Conservation (phyloP, 2,329 filamentous ascomycete genomes). For the Aspergillus ibericus region DNA sequence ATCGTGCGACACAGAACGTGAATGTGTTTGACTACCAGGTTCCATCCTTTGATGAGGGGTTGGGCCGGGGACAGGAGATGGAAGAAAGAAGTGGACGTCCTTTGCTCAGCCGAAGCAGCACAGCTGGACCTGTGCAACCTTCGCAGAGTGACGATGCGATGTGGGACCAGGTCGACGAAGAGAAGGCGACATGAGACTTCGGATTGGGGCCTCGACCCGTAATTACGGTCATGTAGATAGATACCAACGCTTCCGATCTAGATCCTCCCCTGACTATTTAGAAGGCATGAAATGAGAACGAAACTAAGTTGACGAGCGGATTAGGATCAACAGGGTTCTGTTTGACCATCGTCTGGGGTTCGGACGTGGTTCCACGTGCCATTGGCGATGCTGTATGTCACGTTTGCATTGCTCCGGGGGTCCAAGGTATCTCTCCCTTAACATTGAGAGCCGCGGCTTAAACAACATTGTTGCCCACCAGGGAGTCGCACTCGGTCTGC, state of each 20-base stretch:
- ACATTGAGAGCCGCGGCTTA: not conserved
- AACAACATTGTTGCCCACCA: not conserved
- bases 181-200: not conserved
- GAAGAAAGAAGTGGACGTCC: slow-evolving; percentile 33
- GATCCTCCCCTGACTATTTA: not conserved
- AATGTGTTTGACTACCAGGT: slow-evolving; percentile 44
- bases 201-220: not conserved
- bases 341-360: slow-evolving; percentile 1
- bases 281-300: not conserved
- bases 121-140: slow-evolving; percentile 9
- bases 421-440: not conserved
- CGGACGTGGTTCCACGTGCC: not conserved
- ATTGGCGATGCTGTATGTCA: slow-evolving; percentile 15
- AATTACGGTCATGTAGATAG: not conserved
- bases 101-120: slow-evolving; percentile 23
- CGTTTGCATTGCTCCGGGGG: slow-evolving; percentile 13
- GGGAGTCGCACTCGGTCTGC: not conserved
- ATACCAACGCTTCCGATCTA: not conserved
- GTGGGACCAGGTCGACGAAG: slow-evolving; percentile 2
- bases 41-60: slow-evolving; percentile 37
- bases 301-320: not conserved
- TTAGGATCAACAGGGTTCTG: slow-evolving; percentile 1
- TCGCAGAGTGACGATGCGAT: slow-evolving; percentile 8
- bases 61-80: slow-evolving; percentile 38
- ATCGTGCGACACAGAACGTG: slow-evolving; percentile 18